phyloP scores from a whole-genome alignment of 129 eudicot species.

The Smallanthus sonchifolius region DNA sequence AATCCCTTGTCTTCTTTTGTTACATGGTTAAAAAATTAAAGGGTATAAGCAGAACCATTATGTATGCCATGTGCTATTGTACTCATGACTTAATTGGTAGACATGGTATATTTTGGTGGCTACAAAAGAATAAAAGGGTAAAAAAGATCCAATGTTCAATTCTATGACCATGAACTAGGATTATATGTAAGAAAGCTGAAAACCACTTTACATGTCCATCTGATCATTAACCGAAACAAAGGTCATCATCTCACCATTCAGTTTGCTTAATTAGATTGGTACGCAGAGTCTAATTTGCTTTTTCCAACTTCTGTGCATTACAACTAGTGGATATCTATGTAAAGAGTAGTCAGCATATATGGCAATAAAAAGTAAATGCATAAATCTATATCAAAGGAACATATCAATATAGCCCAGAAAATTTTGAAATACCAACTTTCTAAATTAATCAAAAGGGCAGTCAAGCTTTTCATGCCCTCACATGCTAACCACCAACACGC shows the following conservation, averaged over 20 bases:
- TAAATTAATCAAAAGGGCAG: neutral
- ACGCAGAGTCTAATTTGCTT: constrained; percentile 2
- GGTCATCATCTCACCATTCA: neutral
- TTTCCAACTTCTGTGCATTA: constrained; percentile 1
- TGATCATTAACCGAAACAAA: neutral
- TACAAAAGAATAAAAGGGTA: neutral
- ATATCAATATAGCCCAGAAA: neutral
- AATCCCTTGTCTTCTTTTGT: neutral
- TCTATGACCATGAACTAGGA: neutral
- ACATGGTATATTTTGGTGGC: neutral
- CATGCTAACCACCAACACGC: constrained; percentile 16
- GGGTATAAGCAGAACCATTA: constrained; percentile 1
- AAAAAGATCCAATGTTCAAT: neutral
- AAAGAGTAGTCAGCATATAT: constrained; percentile 14
- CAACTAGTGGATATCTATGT: constrained; percentile 7
- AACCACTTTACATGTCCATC: constrained; percentile 4
- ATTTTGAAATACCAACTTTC: neutral
- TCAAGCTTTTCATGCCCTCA: constrained; percentile 6
- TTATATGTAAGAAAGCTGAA: neutral
- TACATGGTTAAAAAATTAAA: neutral
- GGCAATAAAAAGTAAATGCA: constrained; percentile 6
- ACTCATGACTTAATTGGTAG: neutral
- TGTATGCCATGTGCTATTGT: neutral
- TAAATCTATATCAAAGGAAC: neutral
- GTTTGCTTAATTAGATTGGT: neutral